Evolutionary conservation across 352 stramenopile species (phyloP).

Genomic region (Phytophthora meadii): DNA sequence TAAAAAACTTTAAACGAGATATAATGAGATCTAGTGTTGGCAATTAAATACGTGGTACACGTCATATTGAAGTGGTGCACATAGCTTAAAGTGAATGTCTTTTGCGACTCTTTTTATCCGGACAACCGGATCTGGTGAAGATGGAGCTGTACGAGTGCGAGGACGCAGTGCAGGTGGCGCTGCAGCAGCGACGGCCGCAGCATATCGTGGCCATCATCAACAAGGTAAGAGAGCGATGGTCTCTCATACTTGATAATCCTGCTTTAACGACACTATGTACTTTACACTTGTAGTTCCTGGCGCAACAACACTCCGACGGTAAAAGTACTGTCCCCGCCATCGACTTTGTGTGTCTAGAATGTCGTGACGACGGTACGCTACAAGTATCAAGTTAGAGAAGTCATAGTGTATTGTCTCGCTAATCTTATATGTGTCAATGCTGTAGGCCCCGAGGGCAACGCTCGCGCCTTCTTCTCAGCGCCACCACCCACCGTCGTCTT

Average conservation of each 20-base stretch:
- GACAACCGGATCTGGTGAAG: conserved; percentile 7
- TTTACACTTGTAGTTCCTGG: conserved; percentile 49
- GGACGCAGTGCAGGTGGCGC: conserved; percentile 75
- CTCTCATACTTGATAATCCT: conserved; percentile 9
- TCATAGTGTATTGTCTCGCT: neutral
- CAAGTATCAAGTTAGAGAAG: conserved; percentile 1
- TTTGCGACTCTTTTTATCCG: conserved; percentile 5
- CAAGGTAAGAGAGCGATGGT: conserved; percentile 44
- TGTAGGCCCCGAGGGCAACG: conserved; percentile 74
- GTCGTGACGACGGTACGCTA: conserved; percentile 62
- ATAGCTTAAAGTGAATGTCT: neutral
- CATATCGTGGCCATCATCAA: conserved; percentile 83
- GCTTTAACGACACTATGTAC: neutral
- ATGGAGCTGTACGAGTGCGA: conserved; percentile 88
- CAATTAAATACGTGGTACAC: too few relatives aligned
- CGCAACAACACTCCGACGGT: conserved; percentile 40
- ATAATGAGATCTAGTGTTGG: too few relatives aligned
- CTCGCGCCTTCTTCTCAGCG: conserved; percentile 85
- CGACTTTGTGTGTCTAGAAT: conserved; percentile 84
- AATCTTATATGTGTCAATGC: neutral
- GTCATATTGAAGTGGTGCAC: conserved; percentile 2
- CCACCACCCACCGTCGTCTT: conserved; percentile 84
- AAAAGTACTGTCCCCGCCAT: conserved; percentile 40
- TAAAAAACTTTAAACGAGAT: too few relatives aligned
- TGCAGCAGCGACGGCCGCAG: conserved; percentile 72